Evolutionary conservation across 768 basidiomycete genomes (phyloP), one percentile per base, ranked within the genome.

Genomic region (Leccinum rimulosum): DNA sequence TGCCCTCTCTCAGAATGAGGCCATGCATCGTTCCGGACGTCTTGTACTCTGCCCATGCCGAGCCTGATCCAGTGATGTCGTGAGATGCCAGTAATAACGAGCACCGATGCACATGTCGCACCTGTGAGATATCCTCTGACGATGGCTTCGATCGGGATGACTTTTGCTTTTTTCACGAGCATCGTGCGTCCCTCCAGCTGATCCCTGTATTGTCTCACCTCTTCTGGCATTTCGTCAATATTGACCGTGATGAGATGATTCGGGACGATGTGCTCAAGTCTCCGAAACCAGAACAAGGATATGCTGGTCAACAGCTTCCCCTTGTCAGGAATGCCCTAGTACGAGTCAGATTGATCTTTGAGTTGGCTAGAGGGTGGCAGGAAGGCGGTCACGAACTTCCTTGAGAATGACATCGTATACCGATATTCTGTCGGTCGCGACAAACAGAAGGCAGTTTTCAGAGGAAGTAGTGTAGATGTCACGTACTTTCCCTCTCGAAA

Each of bases 111-210:
- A 40, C 51, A 27, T 6, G 48, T 38, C 81, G 64, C 62, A 94
- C 96, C 96, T n/a, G 96, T 91, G 59, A 99, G 79, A 74, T 98
- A 98, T 3, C 96, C 96, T 61, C 97, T 80, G 17, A 98, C 96
- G 67, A 99, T 98, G 6, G 91, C 94, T 74, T 99, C 97, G 6
- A 98, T 79, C 22, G 92, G 93, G 31, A 98, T 78, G 30, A 98
- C 90, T 70, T 88, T 82, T 1, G 95, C 95, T 68, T 88, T 95
- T 71, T 76, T 83, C 10, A 98, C 97, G 54, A 97, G 86, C 90
- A 99, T 98, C 11, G 88, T 78, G 22, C 97, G 81, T 2, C 91
- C 95, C 33, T 88, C 83, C 12, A 98, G 81, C 72, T 90, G 87
- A 40, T 84, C 82, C 62, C 77, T 83, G 75, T 95, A 91, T 64